Conservation (phyloP, 345 rosid species). For the Linum usitatissimum region DNA sequence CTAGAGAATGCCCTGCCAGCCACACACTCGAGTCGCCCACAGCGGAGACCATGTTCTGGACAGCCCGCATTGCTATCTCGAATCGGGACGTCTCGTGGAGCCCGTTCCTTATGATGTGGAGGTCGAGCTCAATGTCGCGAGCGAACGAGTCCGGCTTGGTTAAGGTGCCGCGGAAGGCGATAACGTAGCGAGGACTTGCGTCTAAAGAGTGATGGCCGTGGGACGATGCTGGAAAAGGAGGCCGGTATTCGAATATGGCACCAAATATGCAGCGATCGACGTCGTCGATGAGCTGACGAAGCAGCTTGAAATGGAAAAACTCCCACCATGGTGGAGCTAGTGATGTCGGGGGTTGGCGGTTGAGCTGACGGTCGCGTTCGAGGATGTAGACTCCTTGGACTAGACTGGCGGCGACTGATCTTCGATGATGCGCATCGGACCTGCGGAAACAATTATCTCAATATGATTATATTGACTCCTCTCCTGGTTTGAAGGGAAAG, state of each 20-base stretch:
- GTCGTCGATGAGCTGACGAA: conserved; percentile 52
- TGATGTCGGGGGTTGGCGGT: conserved; percentile 48
- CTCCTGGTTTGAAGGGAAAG: neutral
- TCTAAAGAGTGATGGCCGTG: conserved; percentile 18
- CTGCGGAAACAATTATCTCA: conserved; percentile 17
- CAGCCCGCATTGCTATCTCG: conserved; percentile 69
- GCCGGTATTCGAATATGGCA: conserved; percentile 59
- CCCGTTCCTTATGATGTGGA: conserved; percentile 49
- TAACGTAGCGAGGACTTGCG: conserved; percentile 45
- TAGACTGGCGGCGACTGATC: conserved; percentile 69
- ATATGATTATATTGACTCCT: neutral
- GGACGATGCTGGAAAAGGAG: conserved; percentile 18
- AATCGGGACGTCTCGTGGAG: conserved; percentile 64
- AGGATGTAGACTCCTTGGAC: conserved; percentile 70
- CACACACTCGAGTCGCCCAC: conserved; percentile 61
- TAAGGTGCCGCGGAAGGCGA: conserved; percentile 77
- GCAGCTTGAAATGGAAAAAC: conserved; percentile 52
- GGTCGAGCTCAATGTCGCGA: conserved; percentile 55
- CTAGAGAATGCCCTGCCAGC: conserved; percentile 91
- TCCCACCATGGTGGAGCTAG: conserved; percentile 81
- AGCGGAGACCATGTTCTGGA: conserved; percentile 47
- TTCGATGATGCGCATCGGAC: conserved; percentile 53
- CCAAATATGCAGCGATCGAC: conserved; percentile 71
- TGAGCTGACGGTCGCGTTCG: conserved; percentile 81
- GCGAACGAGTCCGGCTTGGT: conserved; percentile 55